phyloP scores from a whole-genome alignment of 2,329 filamentous ascomycete genomes.

The Xylaria sp. region DNA sequence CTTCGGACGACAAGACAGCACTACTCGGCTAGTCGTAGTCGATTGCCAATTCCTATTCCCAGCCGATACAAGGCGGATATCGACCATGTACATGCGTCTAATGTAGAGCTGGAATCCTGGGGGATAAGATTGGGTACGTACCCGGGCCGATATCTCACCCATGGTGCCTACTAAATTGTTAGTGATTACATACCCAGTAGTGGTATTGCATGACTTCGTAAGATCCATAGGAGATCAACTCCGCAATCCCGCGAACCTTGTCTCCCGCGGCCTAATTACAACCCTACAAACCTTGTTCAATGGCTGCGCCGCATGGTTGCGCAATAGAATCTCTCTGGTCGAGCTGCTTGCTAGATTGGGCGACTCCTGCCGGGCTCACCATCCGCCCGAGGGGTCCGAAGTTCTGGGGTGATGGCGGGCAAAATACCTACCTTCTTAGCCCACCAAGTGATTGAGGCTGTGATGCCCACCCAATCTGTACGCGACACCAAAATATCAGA shows the following conservation, averaged over 20 bases:
- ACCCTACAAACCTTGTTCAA: conserved; percentile 2
- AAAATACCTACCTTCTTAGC: conserved; percentile 22
- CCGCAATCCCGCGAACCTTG: conserved; percentile 26
- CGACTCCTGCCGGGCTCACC: conserved; percentile 9
- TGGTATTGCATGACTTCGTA: conserved; percentile 8
- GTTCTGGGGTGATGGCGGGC: conserved; percentile 13
- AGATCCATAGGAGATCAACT: conserved; percentile 20
- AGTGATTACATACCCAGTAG: background rate
- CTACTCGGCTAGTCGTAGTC: background rate
- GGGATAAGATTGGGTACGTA: conserved; percentile 13
- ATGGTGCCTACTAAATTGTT: background rate
- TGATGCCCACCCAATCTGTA: conserved; percentile 1
- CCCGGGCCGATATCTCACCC: background rate
- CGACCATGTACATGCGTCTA: background rate
- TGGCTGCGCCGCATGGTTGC: conserved; percentile 27
- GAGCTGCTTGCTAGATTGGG: conserved; percentile 12
- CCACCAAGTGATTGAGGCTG: conserved; percentile 4
- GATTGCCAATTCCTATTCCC: background rate
- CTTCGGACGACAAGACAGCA: conserved; percentile 17
- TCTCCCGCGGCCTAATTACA: conserved; percentile 1
- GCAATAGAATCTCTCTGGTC: conserved; percentile 5
- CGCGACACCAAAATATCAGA: background rate
- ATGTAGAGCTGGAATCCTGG: background rate
- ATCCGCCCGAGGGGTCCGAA: conserved; percentile 22
- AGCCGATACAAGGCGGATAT: background rate